A percentile compares a stretch with the other conserved stretches of the same genome.
phyloP scores from a whole-genome alignment of 2,329 filamentous ascomycete genomes.

The Macrophomina pseudophaseolina region DNA sequence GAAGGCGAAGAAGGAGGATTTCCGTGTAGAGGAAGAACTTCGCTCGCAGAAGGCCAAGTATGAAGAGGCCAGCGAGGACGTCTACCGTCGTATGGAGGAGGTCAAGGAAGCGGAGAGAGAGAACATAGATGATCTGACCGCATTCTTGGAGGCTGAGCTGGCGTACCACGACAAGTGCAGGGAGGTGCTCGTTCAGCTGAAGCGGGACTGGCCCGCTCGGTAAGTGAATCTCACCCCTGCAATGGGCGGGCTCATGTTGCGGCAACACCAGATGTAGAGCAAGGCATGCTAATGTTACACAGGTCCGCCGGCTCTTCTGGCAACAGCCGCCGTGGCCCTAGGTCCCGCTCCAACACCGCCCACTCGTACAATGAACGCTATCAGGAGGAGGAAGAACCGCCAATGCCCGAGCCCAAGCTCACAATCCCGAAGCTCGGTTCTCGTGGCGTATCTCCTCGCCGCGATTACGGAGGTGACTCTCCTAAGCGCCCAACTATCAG shows the following conservation, averaged over 20 bases:
- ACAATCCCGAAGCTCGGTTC: slow-evolving; percentile 47
- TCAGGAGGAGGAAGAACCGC: slow-evolving; percentile 60
- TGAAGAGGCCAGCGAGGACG: slow-evolving; percentile 92
- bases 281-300: slow-evolving; percentile 33
- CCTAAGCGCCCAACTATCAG: slow-evolving; percentile 54
- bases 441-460: slow-evolving; percentile 49
- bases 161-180: slow-evolving; percentile 90
- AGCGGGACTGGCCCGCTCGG: slow-evolving; percentile 71
- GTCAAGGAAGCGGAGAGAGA: slow-evolving; percentile 92
- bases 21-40: slow-evolving; percentile 89
- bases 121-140: slow-evolving; percentile 76
- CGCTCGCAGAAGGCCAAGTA: slow-evolving; percentile 93
- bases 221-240: slow-evolving; percentile 42
- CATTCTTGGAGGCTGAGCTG: slow-evolving; percentile 86
- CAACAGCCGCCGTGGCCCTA: slow-evolving; percentile 49
- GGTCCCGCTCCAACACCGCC: slow-evolving; percentile 67
- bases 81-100: slow-evolving; percentile 90
- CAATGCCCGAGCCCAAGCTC: slow-evolving; percentile 56
- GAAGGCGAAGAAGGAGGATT: slow-evolving; percentile 92
- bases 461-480: slow-evolving; percentile 29
- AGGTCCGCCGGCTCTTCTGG: slow-evolving; percentile 33
- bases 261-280: slow-evolving; percentile 34
- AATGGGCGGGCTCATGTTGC: slow-evolving; percentile 30
- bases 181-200: slow-evolving; percentile 76
- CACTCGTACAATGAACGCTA: slow-evolving; percentile 67